Evolutionary conservation across 2,329 filamentous ascomycete species (phyloP).

Genomic region (Bipolaris gigantea): DNA sequence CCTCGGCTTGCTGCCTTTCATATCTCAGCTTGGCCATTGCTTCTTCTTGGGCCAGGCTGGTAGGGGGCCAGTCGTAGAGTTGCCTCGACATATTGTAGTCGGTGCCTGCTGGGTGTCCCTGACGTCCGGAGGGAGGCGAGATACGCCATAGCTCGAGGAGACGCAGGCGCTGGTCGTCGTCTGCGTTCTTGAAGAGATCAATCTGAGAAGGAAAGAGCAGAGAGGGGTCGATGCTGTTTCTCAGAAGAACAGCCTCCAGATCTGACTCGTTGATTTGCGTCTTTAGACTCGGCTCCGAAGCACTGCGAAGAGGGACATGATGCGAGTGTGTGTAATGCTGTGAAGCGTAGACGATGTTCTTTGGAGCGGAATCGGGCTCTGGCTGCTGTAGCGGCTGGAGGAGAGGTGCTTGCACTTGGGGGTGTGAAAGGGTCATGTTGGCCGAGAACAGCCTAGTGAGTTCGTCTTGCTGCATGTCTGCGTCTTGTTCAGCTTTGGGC

Average conservation of each 20-base stretch:
- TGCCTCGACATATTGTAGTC: constrained; percentile 51
- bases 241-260: constrained; percentile 62
- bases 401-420: constrained; percentile 30
- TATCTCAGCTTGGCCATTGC: constrained; percentile 62
- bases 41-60: constrained; percentile 59
- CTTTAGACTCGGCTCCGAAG: constrained; percentile 35
- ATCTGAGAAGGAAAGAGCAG: constrained; percentile 74
- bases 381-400: constrained; percentile 45
- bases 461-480: constrained; percentile 71
- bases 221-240: constrained; percentile 70
- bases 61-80: constrained; percentile 57
- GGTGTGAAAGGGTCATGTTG: constrained; percentile 65
- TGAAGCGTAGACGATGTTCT: constrained; percentile 71
- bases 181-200: constrained; percentile 75
- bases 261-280: constrained; percentile 40
- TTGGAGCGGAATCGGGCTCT: constrained; percentile 29
- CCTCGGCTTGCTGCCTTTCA: constrained; percentile 49
- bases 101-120: constrained; percentile 34
- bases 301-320: constrained; percentile 56
- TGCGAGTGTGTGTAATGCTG: constrained; percentile 84
- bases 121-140: constrained; percentile 62
- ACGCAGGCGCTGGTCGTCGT: constrained; percentile 69
- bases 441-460: constrained; percentile 77
- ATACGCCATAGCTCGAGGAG: constrained; percentile 86
- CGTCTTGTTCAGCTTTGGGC: constrained; percentile 33